Conservation (phyloP, 179 eudicot species). For the Drosera spatulata region DNA sequence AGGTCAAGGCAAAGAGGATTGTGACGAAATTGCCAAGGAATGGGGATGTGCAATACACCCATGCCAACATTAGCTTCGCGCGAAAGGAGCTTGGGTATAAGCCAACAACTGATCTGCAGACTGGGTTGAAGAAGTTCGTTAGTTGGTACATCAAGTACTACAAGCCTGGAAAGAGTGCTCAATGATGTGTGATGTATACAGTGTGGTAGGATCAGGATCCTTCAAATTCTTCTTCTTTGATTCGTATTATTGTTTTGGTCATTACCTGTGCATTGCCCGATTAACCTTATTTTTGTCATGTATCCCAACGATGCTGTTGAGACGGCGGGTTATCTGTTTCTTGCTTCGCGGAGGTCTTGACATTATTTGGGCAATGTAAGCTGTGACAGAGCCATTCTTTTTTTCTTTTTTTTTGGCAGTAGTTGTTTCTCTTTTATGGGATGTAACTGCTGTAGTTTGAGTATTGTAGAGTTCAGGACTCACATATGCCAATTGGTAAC, state of each 20-base stretch:
- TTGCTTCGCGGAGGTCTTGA: constrained; percentile 25
- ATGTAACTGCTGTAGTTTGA: constrained; percentile 53
- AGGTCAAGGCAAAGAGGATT: constrained; percentile 24
- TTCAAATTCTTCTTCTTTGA: constrained; percentile 36
- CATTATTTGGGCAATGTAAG: constrained; percentile 32
- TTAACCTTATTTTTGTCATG: constrained; percentile 22
- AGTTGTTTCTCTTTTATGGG: constrained; percentile 14
- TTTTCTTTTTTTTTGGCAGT: constrained; percentile 2
- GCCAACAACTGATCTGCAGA: constrained; percentile 21
- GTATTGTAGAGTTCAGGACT: constrained; percentile 53
- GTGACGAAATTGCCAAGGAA: constrained; percentile 21
- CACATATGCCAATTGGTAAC: constrained; percentile 36
- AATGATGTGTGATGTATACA: not conserved
- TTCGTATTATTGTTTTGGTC: constrained; percentile 47
- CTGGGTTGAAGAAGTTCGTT: constrained; percentile 30
- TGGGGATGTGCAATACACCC: constrained; percentile 26
- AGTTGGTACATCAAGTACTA: constrained; percentile 25
- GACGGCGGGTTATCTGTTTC: constrained; percentile 27
- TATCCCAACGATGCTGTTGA: constrained; percentile 27
- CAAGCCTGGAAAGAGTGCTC: constrained; percentile 12
- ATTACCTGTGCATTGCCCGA: constrained; percentile 18
- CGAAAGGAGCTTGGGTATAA: constrained; percentile 21
- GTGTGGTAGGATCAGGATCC: constrained; percentile 18
- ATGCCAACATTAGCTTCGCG: constrained; percentile 25
- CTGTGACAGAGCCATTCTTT: constrained; percentile 33